These are phyloP conservation scores for Yamadazyma ubonensis DNA, from an alignment of 805 yeast genomes.

Conservation along the genomic window DNA sequence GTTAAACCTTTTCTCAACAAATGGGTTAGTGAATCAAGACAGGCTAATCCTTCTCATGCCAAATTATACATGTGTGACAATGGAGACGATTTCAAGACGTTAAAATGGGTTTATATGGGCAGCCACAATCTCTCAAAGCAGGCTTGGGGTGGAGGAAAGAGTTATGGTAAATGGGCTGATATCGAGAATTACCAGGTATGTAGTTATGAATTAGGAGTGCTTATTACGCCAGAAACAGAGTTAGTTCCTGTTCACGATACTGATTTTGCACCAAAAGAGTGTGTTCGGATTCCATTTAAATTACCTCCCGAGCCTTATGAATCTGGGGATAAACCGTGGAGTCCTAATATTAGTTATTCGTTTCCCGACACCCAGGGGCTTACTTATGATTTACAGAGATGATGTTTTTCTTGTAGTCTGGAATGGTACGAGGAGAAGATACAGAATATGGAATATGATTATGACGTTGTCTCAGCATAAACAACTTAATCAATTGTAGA, in stretches of 20 bases:
- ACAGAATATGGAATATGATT: too few species aligned
- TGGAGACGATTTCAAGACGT: constrained; percentile 46
- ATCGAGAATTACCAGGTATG: constrained; percentile 26
- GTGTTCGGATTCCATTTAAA: constrained; percentile 53
- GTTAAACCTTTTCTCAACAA: constrained; percentile 43
- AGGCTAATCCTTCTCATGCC: constrained; percentile 58
- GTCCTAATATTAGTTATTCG: constrained; percentile 20
- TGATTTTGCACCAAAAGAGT: constrained; percentile 25
- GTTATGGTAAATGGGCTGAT: constrained; percentile 15
- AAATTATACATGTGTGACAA: constrained; percentile 62
- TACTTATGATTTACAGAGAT: constrained; percentile 11
- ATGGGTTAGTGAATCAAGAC: constrained; percentile 45
- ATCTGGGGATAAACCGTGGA: constrained; percentile 51
- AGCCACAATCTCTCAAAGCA: constrained; percentile 73
- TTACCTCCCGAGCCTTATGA: constrained; percentile 49
- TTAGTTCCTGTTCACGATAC: constrained; percentile 47
- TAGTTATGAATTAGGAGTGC: constrained; percentile 41
- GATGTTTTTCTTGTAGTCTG: not conserved
- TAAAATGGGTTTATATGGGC: constrained; percentile 71
- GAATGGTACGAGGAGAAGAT: not conserved
- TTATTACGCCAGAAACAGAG: constrained; percentile 20
- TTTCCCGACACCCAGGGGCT: constrained; percentile 25
- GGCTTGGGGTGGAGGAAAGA: constrained; percentile 67
- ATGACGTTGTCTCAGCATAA: too few species aligned
- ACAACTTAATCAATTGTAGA: too few species aligned